phyloP scores from a whole-genome alignment of 2,329 filamentous ascomycete species.

The Diaporthe eres region DNA sequence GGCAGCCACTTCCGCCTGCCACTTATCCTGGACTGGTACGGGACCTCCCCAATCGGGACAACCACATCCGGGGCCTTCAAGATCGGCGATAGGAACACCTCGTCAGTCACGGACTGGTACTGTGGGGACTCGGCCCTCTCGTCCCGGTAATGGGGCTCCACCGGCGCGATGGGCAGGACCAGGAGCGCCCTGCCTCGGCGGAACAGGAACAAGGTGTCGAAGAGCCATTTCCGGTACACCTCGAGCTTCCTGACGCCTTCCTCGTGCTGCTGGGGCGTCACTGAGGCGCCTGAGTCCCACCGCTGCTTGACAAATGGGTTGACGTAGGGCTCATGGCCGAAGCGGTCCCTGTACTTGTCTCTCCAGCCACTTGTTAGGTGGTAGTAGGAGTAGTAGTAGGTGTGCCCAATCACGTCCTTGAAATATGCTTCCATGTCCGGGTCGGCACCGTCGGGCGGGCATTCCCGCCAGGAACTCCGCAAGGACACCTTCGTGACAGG shows the following conservation, averaged over 20 bases:
- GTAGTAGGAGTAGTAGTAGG: conserved; percentile 26
- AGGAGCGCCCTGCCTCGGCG: background rate
- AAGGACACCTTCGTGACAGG: conserved; percentile 4
- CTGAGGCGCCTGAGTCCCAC: conserved; percentile 9
- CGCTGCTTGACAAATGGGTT: conserved; percentile 13
- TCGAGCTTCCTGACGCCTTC: conserved; percentile 1
- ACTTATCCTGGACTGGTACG: conserved; percentile 51
- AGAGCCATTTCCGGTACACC: conserved; percentile 9
- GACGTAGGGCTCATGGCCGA: conserved; percentile 24
- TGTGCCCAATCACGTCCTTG: conserved; percentile 20
- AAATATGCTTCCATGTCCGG: conserved; percentile 18
- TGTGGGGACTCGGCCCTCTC: background rate
- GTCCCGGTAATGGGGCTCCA: conserved; percentile 24
- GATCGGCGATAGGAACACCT: conserved; percentile 41
- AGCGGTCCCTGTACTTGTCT: background rate
- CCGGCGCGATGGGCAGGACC: conserved; percentile 18
- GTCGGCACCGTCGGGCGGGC: background rate
- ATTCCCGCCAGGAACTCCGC: conserved; percentile 1
- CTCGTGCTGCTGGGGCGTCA: background rate
- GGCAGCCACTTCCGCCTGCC: conserved; percentile 49
- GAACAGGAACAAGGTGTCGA: background rate
- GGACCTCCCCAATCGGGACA: conserved; percentile 51
- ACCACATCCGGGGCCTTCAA: conserved; percentile 51
- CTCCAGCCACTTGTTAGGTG: background rate
- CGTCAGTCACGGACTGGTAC: conserved; percentile 17